Percentiles rank a stretch among this genome's conserved stretches.
phyloP scores from a whole-genome alignment of 345 rosid genomes.

The Eucalyptus tenuipes region DNA sequence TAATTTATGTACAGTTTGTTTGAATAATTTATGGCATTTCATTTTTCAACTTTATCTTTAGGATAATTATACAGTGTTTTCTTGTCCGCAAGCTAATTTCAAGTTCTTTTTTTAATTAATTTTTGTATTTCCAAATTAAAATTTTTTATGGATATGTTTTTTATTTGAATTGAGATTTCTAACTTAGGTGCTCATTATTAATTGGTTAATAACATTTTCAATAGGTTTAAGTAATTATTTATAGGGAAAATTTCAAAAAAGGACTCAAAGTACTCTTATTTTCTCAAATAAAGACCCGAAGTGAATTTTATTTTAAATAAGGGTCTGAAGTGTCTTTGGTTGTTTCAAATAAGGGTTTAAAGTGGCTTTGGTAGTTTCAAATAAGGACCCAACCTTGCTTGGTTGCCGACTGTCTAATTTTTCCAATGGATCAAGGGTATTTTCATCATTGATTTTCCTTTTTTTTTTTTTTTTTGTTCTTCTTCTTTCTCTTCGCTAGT shows the following conservation, averaged over 20 bases:
- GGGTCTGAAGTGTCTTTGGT: accelerated
- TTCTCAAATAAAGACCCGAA: accelerated
- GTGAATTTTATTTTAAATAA: no score
- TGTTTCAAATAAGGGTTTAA: accelerated
- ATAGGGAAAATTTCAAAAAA: background rate
- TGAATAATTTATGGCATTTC: background rate
- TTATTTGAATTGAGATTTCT: background rate
- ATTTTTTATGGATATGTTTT: background rate
- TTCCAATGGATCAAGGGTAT: no score
- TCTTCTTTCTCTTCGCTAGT: accelerated
- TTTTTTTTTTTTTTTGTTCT: accelerated
- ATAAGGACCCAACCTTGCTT: accelerated
- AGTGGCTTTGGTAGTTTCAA: no score
- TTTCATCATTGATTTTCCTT: no score
- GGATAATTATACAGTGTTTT: background rate
- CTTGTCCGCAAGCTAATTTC: background rate
- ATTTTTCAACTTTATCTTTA: background rate
- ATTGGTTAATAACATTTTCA: background rate
- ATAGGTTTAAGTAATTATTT: background rate
- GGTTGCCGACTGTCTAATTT: accelerated
- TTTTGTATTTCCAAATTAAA: background rate
- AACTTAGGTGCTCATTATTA: background rate
- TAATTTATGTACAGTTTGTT: background rate
- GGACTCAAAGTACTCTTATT: accelerated
- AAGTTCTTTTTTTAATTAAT: background rate